phyloP scores from a whole-genome alignment of 2,329 filamentous ascomycete species.

The Colletotrichum sp. region DNA sequence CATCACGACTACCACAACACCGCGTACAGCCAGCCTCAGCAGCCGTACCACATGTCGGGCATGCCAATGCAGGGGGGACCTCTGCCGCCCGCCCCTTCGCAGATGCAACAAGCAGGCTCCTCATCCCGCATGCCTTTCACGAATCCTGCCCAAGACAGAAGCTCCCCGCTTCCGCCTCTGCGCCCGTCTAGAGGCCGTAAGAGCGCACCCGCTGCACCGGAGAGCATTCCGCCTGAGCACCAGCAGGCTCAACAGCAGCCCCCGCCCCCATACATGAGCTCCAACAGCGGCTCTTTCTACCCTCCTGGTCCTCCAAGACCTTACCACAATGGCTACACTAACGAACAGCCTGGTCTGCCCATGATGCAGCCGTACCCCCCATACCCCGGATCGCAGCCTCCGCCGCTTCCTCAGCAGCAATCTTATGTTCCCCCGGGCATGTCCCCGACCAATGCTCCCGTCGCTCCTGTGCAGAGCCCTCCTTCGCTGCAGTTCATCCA shows the following conservation, averaged over 20 bases:
- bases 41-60: slow-evolving; percentile 7
- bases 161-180: slow-evolving; percentile 20
- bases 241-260: slow-evolving; percentile 12
- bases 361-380: slow-evolving; percentile 12
- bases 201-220: not conserved
- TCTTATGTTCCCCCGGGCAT: slow-evolving; percentile 12
- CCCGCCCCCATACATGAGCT: slow-evolving; percentile 11
- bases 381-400: not conserved
- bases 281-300: slow-evolving; percentile 17
- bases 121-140: slow-evolving; percentile 21
- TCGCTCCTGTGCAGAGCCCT: slow-evolving; percentile 19
- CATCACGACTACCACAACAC: slow-evolving; percentile 16
- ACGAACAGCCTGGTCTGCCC: slow-evolving; percentile 11
- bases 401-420: not conserved
- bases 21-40: slow-evolving; percentile 9
- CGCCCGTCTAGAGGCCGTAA: slow-evolving; percentile 17
- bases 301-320: slow-evolving; percentile 15
- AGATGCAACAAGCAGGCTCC: slow-evolving; percentile 5
- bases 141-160: slow-evolving; percentile 18
- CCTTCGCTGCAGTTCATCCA: slow-evolving; percentile 18
- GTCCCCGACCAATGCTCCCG: slow-evolving; percentile 15
- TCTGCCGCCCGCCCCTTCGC: slow-evolving; percentile 2
- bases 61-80: slow-evolving; percentile 10
- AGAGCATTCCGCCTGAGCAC: not conserved
- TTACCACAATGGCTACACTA: slow-evolving; percentile 18